phyloP scores from a whole-genome alignment of 2,329 filamentous ascomycete genomes.

The Ophiostoma sp. region DNA sequence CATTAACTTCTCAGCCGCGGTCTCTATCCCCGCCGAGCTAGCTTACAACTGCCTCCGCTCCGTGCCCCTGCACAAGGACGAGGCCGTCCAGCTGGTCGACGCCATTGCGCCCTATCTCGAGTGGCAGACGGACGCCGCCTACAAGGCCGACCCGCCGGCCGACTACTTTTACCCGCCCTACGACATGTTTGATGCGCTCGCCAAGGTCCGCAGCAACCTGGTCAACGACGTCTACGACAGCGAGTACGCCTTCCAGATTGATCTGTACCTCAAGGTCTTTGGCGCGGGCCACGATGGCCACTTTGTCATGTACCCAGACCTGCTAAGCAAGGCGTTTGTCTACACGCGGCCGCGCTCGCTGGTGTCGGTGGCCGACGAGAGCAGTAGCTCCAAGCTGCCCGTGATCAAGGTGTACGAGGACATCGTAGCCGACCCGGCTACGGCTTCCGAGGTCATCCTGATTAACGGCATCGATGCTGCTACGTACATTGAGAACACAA shows the following conservation, averaged over 20 bases:
- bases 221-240: slow-evolving; percentile 40
- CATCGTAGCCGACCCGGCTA: slow-evolving; percentile 26
- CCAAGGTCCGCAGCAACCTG: slow-evolving; percentile 38
- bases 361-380: slow-evolving; percentile 42
- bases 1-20: slow-evolving; percentile 30
- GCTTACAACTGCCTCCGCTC: slow-evolving; percentile 46
- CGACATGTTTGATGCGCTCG: slow-evolving; percentile 42
- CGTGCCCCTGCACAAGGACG: slow-evolving; percentile 43
- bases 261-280: slow-evolving; percentile 43
- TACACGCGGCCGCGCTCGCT: slow-evolving; percentile 44
- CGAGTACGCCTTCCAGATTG: slow-evolving; percentile 45
- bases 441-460: slow-evolving; percentile 32
- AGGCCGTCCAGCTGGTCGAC: slow-evolving; percentile 43
- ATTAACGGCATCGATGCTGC: slow-evolving; percentile 38
- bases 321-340: slow-evolving; percentile 41
- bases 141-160: slow-evolving; percentile 42
- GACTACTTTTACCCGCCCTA: slow-evolving; percentile 43
- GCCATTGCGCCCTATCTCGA: slow-evolving; percentile 44
- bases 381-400: slow-evolving; percentile 32
- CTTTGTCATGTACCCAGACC: slow-evolving; percentile 45
- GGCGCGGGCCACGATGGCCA: slow-evolving; percentile 45
- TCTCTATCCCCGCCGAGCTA: slow-evolving; percentile 40
- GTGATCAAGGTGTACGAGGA: slow-evolving; percentile 53
- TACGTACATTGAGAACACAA: slow-evolving; percentile 44
- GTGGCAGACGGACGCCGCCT: slow-evolving; percentile 43